These are phyloP conservation scores for Dendrostoma leiphaemia DNA, from an alignment of 2,329 filamentous ascomycete species.

Conservation along the genomic window DNA sequence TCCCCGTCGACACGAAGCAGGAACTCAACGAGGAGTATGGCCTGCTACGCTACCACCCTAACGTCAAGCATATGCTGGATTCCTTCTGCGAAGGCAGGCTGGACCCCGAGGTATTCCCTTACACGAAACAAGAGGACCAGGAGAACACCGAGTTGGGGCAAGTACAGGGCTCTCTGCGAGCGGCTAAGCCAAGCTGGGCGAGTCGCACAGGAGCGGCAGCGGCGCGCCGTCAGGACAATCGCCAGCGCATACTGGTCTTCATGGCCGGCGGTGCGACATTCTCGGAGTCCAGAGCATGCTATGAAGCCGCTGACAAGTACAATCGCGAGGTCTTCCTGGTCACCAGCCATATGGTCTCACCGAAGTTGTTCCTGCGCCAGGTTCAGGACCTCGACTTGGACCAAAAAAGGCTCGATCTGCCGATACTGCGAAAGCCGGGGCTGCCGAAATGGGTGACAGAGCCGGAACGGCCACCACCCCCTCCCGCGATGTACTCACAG, in stretches of 20 bases:
- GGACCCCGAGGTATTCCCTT: constrained; percentile 67
- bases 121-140: constrained; percentile 63
- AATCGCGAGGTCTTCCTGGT: constrained; percentile 83
- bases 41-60: constrained; percentile 83
- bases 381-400: constrained; percentile 75
- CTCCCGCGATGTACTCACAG: constrained; percentile 33
- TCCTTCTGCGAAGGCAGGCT: constrained; percentile 65
- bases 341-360: constrained; percentile 90
- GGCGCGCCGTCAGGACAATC: constrained; percentile 71
- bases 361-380: constrained; percentile 78
- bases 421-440: constrained; percentile 71
- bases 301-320: constrained; percentile 73
- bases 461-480: constrained; percentile 56
- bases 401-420: constrained; percentile 74
- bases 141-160: constrained; percentile 56
- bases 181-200: constrained; percentile 94
- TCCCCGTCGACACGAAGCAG: constrained; percentile 62
- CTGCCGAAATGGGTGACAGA: constrained; percentile 87
- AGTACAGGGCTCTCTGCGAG: constrained; percentile 74
- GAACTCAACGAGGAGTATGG: constrained; percentile 72
- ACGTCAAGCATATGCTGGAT: constrained; percentile 80
- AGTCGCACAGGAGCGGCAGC: constrained; percentile 55
- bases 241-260: constrained; percentile 88
- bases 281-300: constrained; percentile 84
- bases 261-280: constrained; percentile 95